Evolutionary conservation across 2,329 filamentous ascomycete species (phyloP).

Genomic region (Sporothrix protearum): DNA sequence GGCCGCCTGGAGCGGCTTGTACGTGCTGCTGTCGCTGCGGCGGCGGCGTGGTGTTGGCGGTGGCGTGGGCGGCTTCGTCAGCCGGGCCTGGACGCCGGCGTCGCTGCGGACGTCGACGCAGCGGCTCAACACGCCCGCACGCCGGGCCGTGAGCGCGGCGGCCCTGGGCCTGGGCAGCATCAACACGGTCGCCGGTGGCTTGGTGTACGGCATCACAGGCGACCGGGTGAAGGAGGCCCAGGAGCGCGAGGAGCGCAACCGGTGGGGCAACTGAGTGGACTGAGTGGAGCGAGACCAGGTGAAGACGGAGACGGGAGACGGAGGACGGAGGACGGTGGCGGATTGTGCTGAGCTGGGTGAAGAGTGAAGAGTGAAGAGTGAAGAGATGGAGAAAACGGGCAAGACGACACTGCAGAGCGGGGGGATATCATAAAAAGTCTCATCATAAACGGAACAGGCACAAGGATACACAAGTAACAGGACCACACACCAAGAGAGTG

Average conservation of each 20-base stretch:
- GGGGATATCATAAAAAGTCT: background rate
- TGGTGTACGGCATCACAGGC: conserved; percentile 48
- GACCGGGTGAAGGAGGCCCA: conserved; percentile 49
- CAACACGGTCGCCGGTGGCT: conserved; percentile 50
- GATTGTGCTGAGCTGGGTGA: background rate
- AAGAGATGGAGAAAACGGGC: too few species aligned
- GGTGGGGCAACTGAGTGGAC: conserved; percentile 44
- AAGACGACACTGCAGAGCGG: background rate
- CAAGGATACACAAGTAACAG: background rate
- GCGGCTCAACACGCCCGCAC: conserved; percentile 32
- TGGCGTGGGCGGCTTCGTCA: conserved; percentile 34
- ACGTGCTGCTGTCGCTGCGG: conserved; percentile 53
- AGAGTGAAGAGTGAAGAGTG: background rate
- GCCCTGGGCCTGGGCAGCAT: conserved; percentile 49
- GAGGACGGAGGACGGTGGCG: background rate
- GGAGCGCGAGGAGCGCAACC: conserved; percentile 47
- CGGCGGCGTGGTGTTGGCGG: conserved; percentile 39
- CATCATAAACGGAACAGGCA: background rate
- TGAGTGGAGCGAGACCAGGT: background rate
- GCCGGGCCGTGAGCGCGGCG: conserved; percentile 49
- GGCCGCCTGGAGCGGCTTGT: conserved; percentile 56
- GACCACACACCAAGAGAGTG: background rate
- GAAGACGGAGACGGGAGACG: background rate
- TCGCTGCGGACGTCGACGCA: conserved; percentile 41
- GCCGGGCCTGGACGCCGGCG: conserved; percentile 30